Evolutionary conservation across 2,329 filamentous ascomycete species (phyloP), one percentile per base, ranked within the genome.

Genomic region (Phyllosticta capitalensis): DNA sequence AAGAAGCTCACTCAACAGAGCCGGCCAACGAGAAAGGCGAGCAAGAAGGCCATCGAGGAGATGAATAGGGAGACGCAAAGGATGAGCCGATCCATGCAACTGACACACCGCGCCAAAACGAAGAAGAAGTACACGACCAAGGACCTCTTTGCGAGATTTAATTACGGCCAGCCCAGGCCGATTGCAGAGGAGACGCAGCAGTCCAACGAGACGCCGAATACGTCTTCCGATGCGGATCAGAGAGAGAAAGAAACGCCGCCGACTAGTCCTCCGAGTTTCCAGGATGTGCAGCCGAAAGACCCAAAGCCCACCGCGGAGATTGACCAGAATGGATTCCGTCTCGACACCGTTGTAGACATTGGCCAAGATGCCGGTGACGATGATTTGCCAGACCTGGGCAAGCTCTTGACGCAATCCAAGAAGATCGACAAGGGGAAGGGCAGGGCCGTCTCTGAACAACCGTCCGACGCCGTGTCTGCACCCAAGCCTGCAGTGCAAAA

Each of bases 11-110:
- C 87, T 0, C 88, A 92, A 68, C 77, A 82, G 48, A 79, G 81
- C 24, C 84, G 87, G 3, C 86, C 90, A 5, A 81, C 83, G 9
- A 83, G 94, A 12, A 95, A 94, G 70, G 92, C 94, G 0, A 92
- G 92, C 76, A 97, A 92, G 76, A 96, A 91, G 74, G 94, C 94
- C 0, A 72, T 96, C 50, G 90, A 96, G 69, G 92, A 97, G 65
- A 96, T 99, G 87, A 88, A 88, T 66, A 24, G 60, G 61, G 94
- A 99, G 74, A 96, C 92, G 1, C 94, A 99, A 75, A 85, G 94
- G 28, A 83, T 99, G 76, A 87, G 84, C 65, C 83, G 94, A 64
- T 95, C 88, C 69, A 89, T 96, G 83, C 92, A 97, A 72, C 81
- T 99, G 54, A 84, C 89, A 1, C 92, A 97, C 72, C 86, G 96